phyloP scores from a whole-genome alignment of 768 basidiomycete species.

The Filobasidium wieringae region DNA sequence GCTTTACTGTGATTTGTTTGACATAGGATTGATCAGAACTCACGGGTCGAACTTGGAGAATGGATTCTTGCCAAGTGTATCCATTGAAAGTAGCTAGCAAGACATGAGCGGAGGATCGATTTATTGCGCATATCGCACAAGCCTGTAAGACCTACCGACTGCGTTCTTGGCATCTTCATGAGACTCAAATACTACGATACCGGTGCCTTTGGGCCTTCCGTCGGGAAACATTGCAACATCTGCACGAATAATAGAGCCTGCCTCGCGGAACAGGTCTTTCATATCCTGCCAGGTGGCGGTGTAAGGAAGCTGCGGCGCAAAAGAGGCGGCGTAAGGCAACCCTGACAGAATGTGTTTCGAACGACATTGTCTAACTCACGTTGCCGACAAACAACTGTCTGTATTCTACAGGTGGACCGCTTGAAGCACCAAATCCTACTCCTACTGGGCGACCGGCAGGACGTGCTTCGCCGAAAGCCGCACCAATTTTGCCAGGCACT shows the following conservation, averaged over 20 bases:
- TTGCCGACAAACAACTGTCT: conserved; percentile 89
- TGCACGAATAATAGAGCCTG: conserved; percentile 87
- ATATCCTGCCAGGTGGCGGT: conserved; percentile 99
- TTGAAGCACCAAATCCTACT: conserved; percentile 16
- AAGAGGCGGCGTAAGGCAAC: background rate
- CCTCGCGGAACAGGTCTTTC: conserved; percentile 90
- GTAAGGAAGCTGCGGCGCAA: conserved; percentile 59
- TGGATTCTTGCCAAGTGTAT: conserved; percentile 92
- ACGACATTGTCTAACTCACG: conserved; percentile 43
- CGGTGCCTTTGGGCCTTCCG: conserved; percentile 87
- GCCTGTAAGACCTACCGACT: conserved; percentile 55
- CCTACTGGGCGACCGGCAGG: conserved; percentile 15
- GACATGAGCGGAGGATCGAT: background rate
- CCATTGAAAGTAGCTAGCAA: conserved; percentile 93
- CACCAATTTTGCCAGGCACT: conserved; percentile 88
- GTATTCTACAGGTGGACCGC: conserved; percentile 12
- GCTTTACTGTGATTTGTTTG: background rate
- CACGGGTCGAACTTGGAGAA: conserved; percentile 91
- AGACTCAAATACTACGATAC: conserved; percentile 92
- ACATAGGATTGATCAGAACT: conserved; percentile 18
- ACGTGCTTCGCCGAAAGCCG: conserved; percentile 66
- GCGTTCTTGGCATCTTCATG: conserved; percentile 81
- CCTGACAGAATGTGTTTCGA: no score
- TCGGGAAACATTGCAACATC: conserved; percentile 82
- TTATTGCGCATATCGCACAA: background rate